phyloP scores from a whole-genome alignment of 257 asterid genomes.

The Galeopsis tetrahit region DNA sequence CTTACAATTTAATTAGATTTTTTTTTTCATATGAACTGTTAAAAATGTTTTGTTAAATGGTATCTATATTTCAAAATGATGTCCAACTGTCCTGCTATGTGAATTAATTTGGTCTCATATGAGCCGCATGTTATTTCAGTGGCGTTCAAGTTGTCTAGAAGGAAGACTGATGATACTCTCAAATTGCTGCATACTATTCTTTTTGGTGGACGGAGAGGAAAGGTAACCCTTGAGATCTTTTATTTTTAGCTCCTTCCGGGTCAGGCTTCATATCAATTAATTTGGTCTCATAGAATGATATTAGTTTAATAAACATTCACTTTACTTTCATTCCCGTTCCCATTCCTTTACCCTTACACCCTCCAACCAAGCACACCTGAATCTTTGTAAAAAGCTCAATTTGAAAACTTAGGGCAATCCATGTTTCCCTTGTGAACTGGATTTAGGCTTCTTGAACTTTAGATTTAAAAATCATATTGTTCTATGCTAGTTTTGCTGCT shows the following conservation, averaged over 20 bases:
- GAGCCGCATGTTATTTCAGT: conserved; percentile 55
- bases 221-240: conserved; percentile 54
- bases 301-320: no score
- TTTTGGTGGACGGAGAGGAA: conserved; percentile 81
- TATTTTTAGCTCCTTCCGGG: conserved; percentile 9
- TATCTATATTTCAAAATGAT: conserved; percentile 14
- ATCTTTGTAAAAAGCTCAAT: background rate
- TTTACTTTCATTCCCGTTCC: no score
- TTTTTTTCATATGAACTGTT: conserved; percentile 8
- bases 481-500: background rate
- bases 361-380: no score
- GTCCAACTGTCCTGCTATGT: conserved; percentile 14
- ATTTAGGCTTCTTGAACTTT: background rate
- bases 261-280: conserved; percentile 14
- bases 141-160: conserved; percentile 77
- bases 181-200: conserved; percentile 81
- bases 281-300: background rate
- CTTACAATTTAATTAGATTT: background rate
- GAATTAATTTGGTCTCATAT: conserved; percentile 25
- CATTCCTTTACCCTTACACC: no score
- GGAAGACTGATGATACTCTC: conserved; percentile 78
- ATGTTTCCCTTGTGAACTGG: conserved; percentile 13
- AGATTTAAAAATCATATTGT: conserved; percentile 5
- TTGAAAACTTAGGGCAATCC: conserved; percentile 2
- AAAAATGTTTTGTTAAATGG: conserved; percentile 13